These are phyloP conservation scores for Candida sonorensis DNA, from an alignment of 805 yeast species.

Conservation along the genomic window DNA sequence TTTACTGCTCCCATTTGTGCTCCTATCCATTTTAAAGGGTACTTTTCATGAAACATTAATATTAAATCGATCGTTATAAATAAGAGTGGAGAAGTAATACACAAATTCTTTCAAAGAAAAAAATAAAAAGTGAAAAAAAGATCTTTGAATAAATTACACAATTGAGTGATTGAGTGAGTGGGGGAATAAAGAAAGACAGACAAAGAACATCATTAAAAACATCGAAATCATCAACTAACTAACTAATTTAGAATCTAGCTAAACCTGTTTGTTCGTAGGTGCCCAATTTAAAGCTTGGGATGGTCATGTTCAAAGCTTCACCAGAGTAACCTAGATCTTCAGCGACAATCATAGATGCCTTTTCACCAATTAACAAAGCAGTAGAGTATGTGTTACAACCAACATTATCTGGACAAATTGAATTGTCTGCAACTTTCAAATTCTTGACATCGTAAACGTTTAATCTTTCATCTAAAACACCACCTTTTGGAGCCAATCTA, in stretches of 20 bases:
- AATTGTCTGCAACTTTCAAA: conserved; percentile 24
- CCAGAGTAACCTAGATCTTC: conserved; percentile 26
- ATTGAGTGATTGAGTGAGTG: no score
- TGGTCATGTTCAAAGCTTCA: conserved; percentile 19
- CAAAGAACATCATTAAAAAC: no score
- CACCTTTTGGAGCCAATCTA: conserved; percentile 22
- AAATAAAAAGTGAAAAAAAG: no score
- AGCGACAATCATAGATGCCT: conserved; percentile 22
- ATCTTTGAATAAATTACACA: no score
- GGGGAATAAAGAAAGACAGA: no score
- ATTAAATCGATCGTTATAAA: no score
- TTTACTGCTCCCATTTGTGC: no score
- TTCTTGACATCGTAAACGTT: conserved; percentile 23
- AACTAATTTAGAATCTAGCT: conserved; percentile 20
- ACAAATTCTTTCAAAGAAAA: no score
- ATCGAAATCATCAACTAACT: no score
- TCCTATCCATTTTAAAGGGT: no score
- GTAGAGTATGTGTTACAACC: conserved; percentile 26
- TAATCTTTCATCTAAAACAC: conserved; percentile 22
- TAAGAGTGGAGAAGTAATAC: no score
- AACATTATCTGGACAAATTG: conserved; percentile 25
- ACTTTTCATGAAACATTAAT: no score
- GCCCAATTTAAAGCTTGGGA: conserved; percentile 23
- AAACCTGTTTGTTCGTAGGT: conserved; percentile 23
- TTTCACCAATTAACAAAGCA: conserved; percentile 25